These are phyloP conservation scores for Trichoderma sp. DNA, from an alignment of 2,329 filamentous ascomycete genomes.

Conservation along the genomic window DNA sequence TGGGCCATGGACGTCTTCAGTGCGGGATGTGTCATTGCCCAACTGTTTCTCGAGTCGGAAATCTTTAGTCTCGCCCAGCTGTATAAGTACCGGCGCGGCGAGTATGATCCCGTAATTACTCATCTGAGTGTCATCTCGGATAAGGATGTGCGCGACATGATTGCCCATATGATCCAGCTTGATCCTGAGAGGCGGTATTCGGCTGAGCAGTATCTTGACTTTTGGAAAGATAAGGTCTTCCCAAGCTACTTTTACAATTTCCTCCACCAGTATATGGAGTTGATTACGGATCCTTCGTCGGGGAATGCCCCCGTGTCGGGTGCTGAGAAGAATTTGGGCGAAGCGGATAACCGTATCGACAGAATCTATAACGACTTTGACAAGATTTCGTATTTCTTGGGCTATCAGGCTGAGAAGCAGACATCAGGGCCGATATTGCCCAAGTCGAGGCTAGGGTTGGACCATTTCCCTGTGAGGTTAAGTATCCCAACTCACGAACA, in stretches of 20 bases:
- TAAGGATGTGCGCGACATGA: slow-evolving; percentile 79
- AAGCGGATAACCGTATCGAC: slow-evolving; percentile 91
- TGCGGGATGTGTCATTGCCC: slow-evolving; percentile 92
- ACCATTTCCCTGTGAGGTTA: slow-evolving; percentile 75
- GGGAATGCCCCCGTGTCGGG: slow-evolving; percentile 70
- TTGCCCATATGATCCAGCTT: slow-evolving; percentile 93
- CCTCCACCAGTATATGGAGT: slow-evolving; percentile 94
- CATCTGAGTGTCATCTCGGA: slow-evolving; percentile 86
- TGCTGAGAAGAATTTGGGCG: slow-evolving; percentile 67
- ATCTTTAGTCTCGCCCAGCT: slow-evolving; percentile 98
- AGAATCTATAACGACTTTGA: slow-evolving; percentile 93
- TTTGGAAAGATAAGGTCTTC: slow-evolving; percentile 89
- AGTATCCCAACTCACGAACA: slow-evolving; percentile 85
- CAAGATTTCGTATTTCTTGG: slow-evolving; percentile 93
- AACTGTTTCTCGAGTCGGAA: slow-evolving; percentile 89
- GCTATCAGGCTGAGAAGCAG: slow-evolving; percentile 60
- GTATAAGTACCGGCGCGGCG: slow-evolving; percentile 87
- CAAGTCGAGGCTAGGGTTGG: slow-evolving; percentile 48
- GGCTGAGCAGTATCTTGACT: slow-evolving; percentile 88
- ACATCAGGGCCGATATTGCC: slow-evolving; percentile 28
- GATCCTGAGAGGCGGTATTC: slow-evolving; percentile 90
- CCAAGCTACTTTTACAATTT: slow-evolving; percentile 97
- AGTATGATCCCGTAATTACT: slow-evolving; percentile 82
- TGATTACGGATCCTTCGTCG: slow-evolving; percentile 86
- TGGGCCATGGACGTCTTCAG: slow-evolving; percentile 99